Evolutionary conservation across 805 yeast genomes (phyloP).

Genomic region (Cyberlindnera americana): DNA sequence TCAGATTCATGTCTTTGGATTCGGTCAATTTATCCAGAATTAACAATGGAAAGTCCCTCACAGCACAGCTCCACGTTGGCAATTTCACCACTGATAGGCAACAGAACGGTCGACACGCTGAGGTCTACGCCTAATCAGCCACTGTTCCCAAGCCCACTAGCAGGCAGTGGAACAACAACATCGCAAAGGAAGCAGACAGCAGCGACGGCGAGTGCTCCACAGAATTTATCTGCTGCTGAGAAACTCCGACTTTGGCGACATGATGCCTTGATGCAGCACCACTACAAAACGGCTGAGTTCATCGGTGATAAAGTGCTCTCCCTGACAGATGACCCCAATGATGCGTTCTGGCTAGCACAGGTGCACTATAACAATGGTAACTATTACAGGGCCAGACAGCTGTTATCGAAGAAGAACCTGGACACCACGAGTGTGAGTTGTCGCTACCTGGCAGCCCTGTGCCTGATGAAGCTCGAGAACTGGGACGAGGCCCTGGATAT

Average conservation of each 20-base stretch:
- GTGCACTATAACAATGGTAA: conserved; percentile 75
- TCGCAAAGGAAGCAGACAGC: too few species aligned
- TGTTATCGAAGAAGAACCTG: conserved; percentile 57
- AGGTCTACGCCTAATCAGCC: conserved; percentile 48
- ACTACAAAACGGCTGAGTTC: conserved; percentile 82
- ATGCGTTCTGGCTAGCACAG: conserved; percentile 96
- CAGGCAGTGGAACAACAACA: conserved; percentile 26
- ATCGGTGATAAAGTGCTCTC: conserved; percentile 88
- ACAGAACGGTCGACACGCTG: conserved; percentile 34
- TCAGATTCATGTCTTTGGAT: too few species aligned
- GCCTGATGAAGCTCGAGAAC: conserved; percentile 64
- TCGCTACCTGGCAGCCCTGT: conserved; percentile 73
- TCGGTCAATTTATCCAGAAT: too few species aligned
- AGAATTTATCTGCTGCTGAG: conserved; percentile 64
- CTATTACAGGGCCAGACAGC: conserved; percentile 72
- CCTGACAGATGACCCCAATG: conserved; percentile 82
- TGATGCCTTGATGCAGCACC: conserved; percentile 90
- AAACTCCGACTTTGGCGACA: conserved; percentile 87
- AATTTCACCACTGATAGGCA: conserved; percentile 59
- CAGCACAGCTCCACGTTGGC: conserved; percentile 73
- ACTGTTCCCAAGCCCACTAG: conserved; percentile 30
- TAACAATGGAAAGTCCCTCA: conserved; percentile 33
- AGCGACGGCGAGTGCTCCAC: too few species aligned
- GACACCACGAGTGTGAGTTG: conserved; percentile 62
- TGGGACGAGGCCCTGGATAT: conserved; percentile 89